phyloP scores from a whole-genome alignment of 2,329 filamentous ascomycete genomes.

The Trichoderma lentiforme region DNA sequence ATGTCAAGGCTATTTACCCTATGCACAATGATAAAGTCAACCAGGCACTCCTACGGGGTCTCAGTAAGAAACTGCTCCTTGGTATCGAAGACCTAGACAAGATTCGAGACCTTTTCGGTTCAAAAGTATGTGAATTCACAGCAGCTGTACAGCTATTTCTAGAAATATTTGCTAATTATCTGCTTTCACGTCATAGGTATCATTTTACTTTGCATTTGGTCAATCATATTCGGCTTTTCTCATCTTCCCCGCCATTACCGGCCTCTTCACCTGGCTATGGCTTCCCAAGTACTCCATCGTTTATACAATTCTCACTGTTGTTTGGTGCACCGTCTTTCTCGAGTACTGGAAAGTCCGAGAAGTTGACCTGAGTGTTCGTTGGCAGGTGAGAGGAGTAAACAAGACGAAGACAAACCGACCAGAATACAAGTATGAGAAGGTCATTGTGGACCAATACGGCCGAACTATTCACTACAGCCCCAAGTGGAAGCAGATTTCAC shows the following conservation, averaged over 20 bases:
- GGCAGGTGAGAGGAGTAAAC: constrained; percentile 68
- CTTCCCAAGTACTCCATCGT: constrained; percentile 67
- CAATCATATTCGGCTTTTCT: constrained; percentile 73
- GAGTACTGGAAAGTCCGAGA: constrained; percentile 80
- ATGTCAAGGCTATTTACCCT: constrained; percentile 60
- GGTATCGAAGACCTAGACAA: constrained; percentile 52
- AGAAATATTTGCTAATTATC: background rate
- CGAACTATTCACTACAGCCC: constrained; percentile 62
- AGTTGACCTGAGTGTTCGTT: constrained; percentile 66
- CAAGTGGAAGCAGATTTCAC: constrained; percentile 58
- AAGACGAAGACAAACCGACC: constrained; percentile 62
- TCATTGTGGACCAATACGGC: constrained; percentile 60
- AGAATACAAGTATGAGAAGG: constrained; percentile 62
- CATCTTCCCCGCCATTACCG: constrained; percentile 65
- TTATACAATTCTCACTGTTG: constrained; percentile 63
- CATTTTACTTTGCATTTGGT: constrained; percentile 81
- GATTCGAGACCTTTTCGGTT: constrained; percentile 60
- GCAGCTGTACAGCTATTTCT: background rate
- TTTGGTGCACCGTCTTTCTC: constrained; percentile 72
- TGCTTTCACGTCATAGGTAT: constrained; percentile 45
- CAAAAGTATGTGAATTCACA: constrained; percentile 40
- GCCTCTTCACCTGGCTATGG: constrained; percentile 65
- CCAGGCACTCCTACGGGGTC: constrained; percentile 52
- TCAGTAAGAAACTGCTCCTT: constrained; percentile 52
- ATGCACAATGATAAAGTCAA: constrained; percentile 59